Conservation (phyloP, 192 early-diverging fungal genomes). For the Coemansia asiatica region DNA sequence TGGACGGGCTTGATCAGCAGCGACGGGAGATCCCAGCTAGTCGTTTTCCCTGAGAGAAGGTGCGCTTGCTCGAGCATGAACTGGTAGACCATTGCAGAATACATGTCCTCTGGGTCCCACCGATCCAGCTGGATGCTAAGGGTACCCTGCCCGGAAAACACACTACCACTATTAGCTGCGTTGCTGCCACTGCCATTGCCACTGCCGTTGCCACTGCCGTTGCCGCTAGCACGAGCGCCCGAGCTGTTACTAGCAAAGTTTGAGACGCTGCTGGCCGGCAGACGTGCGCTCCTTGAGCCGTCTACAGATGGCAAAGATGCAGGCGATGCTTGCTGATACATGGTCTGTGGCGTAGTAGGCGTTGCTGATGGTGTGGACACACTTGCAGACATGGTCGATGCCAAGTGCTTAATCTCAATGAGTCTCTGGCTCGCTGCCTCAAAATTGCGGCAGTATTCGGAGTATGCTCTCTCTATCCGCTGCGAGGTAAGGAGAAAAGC, state of each 20-base stretch:
- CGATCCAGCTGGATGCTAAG: constrained; percentile 22
- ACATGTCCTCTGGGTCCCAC: constrained; percentile 27
- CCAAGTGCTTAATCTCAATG: constrained; percentile 42
- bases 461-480: constrained; percentile 50
- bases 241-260: constrained; percentile 7
- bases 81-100: constrained; percentile 17
- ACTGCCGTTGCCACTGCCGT: constrained; percentile 3
- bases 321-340: constrained; percentile 10
- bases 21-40: constrained; percentile 88
- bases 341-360: constrained; percentile 32
- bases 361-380: constrained; percentile 13
- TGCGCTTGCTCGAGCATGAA: constrained; percentile 39
- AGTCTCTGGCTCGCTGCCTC: constrained; percentile 49
- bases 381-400: constrained; percentile 14
- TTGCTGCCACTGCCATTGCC: constrained; percentile 1
- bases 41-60: constrained; percentile 60
- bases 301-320: constrained; percentile 36
- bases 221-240: constrained; percentile 3
- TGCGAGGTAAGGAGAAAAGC: constrained; percentile 45
- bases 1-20: constrained; percentile 96
- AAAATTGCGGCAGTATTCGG: constrained; percentile 54
- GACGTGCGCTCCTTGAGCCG: background rate
- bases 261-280: constrained; percentile 2
- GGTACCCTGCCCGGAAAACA: constrained; percentile 35
- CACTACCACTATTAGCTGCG: constrained; percentile 5